These are phyloP conservation scores for Suhomyces tanzawaensis DNA, from an alignment of 805 yeast genomes.

Conservation along the genomic window DNA sequence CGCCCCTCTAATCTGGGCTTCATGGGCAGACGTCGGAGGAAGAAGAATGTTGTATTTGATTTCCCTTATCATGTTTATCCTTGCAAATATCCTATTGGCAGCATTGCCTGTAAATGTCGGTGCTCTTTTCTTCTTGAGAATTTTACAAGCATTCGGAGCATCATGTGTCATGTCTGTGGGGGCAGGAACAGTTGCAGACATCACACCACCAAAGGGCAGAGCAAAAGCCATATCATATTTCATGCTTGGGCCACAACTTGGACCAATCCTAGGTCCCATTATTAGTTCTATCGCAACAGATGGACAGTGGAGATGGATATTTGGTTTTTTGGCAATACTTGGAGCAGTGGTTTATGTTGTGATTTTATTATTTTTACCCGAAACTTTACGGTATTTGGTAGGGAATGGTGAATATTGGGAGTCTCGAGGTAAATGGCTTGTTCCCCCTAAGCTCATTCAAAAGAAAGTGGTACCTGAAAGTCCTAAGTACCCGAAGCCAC, in stretches of 20 bases:
- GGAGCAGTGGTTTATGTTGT: conserved; percentile 23
- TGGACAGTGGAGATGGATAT: conserved; percentile 34
- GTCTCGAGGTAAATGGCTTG: conserved; percentile 16
- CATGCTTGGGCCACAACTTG: conserved; percentile 40
- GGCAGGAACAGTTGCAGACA: conserved; percentile 36
- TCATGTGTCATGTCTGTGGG: conserved; percentile 38
- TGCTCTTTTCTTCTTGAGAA: conserved; percentile 28
- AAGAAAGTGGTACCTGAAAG: conserved; percentile 16
- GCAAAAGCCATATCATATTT: conserved; percentile 32
- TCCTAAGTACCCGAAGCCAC: conserved; percentile 42
- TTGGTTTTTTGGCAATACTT: conserved; percentile 30
- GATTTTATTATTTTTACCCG: conserved; percentile 35
- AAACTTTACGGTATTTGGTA: conserved; percentile 37
- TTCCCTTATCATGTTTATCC: conserved; percentile 24
- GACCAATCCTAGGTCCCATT: conserved; percentile 39
- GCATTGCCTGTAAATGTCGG: conserved; percentile 29
- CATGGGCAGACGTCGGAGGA: conserved; percentile 55
- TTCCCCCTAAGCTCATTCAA: conserved; percentile 29
- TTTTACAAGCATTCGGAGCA: conserved; percentile 38
- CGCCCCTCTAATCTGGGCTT: conserved; percentile 57
- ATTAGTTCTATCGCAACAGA: conserved; percentile 25
- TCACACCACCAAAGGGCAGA: conserved; percentile 27
- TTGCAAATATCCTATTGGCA: conserved; percentile 30
- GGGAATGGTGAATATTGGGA: conserved; percentile 31
- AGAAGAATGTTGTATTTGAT: conserved; percentile 28